These are phyloP conservation scores for Chenopodium formosanum DNA, from an alignment of 148 eudicot genomes.

Conservation along the genomic window DNA sequence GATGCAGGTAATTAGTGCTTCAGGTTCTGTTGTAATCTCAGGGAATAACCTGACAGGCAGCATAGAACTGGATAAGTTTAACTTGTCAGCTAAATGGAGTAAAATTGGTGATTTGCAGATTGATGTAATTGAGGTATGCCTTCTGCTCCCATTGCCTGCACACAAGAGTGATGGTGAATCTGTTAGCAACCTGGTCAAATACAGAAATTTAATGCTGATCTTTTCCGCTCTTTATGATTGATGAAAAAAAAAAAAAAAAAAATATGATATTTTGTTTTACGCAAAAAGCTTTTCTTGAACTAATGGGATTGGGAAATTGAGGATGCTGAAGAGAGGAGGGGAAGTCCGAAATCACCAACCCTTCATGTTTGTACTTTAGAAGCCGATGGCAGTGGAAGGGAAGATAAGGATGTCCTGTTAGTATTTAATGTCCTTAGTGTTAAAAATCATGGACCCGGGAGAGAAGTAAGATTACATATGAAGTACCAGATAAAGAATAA, in stretches of 20 bases:
- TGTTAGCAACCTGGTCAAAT: not conserved
- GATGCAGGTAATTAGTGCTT: conserved; percentile 55
- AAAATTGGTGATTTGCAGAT: conserved; percentile 60
- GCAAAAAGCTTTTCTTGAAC: not conserved
- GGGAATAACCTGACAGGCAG: conserved; percentile 60
- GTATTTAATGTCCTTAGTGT: too few relatives aligned
- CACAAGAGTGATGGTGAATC: not conserved
- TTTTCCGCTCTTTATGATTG: too few relatives aligned
- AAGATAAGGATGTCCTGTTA: not conserved
- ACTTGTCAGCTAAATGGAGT: conserved; percentile 76
- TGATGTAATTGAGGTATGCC: conserved; percentile 56
- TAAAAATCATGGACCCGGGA: too few relatives aligned
- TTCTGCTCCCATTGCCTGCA: not conserved
- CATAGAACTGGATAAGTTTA: conserved; percentile 47
- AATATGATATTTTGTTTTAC: not conserved
- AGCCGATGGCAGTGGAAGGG: too few relatives aligned
- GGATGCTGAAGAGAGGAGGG: not conserved
- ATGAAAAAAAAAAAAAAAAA: too few relatives aligned
- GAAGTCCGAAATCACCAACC: not conserved
- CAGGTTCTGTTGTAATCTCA: conserved; percentile 64
- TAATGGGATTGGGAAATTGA: not conserved
- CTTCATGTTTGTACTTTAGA: too few relatives aligned
- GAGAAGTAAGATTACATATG: too few relatives aligned
- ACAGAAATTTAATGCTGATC: not conserved
- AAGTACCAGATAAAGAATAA: too few relatives aligned